These are phyloP conservation scores for Lichtheimia ramosa DNA, from an alignment of 371 early-diverging fungal genomes.

Conservation along the genomic window DNA sequence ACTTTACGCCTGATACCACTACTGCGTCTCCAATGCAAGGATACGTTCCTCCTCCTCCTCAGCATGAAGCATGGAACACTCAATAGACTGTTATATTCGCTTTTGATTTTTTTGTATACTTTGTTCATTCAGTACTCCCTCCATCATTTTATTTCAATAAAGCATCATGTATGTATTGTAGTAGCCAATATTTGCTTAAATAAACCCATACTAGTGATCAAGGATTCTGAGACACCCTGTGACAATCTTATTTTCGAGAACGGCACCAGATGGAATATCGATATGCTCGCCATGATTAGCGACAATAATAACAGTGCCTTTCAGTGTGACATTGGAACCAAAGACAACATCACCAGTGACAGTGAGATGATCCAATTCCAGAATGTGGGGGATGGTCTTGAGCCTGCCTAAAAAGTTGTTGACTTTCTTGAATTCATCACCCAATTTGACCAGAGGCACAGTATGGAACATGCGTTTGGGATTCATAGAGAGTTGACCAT, in stretches of 20 bases:
- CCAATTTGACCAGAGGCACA: conserved; percentile 95
- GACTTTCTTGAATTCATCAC: conserved; percentile 98
- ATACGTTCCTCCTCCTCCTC: too few relatives aligned
- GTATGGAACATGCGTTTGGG: conserved; percentile 90
- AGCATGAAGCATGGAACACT: background rate
- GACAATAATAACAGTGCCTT: conserved; percentile 99
- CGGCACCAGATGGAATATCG: conserved; percentile 97
- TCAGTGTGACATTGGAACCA: conserved; percentile 89
- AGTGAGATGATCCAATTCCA: conserved; percentile 98
- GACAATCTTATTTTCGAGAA: conserved; percentile 98
- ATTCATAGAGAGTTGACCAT: conserved; percentile 92
- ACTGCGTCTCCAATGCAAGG: background rate
- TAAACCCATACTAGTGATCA: conserved; percentile 54
- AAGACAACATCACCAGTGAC: conserved; percentile 99
- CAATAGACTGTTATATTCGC: background rate
- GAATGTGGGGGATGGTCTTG: conserved; percentile 92
- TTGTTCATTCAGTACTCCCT: too few relatives aligned
- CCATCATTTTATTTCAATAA: too few relatives aligned
- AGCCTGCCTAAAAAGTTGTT: conserved; percentile 69
- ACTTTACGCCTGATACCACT: conserved; percentile 1
- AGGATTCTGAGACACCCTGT: conserved; percentile 94
- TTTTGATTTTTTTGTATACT: background rate
- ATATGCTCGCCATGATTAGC: conserved; percentile 95
- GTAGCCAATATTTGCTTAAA: background rate
- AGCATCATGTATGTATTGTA: too few relatives aligned